A percentile compares a stretch with the other conserved stretches of the same genome.
These are phyloP conservation scores for Thielaviopsis populi DNA, from an alignment of 2,329 filamentous ascomycete species.

Conservation along the genomic window DNA sequence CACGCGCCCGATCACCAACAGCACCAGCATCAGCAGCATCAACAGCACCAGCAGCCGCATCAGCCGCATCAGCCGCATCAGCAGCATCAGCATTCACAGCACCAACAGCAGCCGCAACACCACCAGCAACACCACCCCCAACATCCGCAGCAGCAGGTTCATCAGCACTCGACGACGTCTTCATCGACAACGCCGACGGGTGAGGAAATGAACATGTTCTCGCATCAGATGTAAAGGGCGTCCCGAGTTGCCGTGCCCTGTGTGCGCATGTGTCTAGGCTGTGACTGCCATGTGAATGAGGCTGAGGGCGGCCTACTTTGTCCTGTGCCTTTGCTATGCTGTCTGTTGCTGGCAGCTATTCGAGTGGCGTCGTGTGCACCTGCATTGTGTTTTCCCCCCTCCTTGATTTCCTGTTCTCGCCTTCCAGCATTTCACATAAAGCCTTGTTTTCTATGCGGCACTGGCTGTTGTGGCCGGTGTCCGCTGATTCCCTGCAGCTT, in stretches of 20 bases:
- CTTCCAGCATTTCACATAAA: constrained; percentile 9
- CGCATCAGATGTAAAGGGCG: constrained; percentile 61
- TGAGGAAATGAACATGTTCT: constrained; percentile 96
- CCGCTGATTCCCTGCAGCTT: not conserved
- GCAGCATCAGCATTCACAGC: too few species aligned
- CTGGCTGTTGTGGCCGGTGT: not conserved
- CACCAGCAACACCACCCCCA: constrained; percentile 14
- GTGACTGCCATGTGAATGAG: not conserved
- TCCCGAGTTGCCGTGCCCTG: not conserved
- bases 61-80: constrained; percentile 12
- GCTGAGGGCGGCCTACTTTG: too few species aligned
- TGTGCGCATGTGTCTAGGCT: not conserved
- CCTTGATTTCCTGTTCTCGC: not conserved
- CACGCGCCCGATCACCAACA: constrained; percentile 44
- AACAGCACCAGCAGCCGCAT: constrained; percentile 9
- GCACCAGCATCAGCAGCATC: constrained; percentile 26
- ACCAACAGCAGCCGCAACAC: constrained; percentile 14
- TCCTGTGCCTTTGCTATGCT: not conserved
- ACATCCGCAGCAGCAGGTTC: constrained; percentile 15
- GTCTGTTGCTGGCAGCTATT: not conserved
- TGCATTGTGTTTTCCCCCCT: not conserved
- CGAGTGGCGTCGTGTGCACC: not conserved
- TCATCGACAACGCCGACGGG: constrained; percentile 23
- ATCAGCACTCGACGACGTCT: constrained; percentile 12
- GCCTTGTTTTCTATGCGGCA: not conserved